These are phyloP conservation scores for Mucor sp. DNA, from an alignment of 371 early-diverging fungal species.

Conservation along the genomic window DNA sequence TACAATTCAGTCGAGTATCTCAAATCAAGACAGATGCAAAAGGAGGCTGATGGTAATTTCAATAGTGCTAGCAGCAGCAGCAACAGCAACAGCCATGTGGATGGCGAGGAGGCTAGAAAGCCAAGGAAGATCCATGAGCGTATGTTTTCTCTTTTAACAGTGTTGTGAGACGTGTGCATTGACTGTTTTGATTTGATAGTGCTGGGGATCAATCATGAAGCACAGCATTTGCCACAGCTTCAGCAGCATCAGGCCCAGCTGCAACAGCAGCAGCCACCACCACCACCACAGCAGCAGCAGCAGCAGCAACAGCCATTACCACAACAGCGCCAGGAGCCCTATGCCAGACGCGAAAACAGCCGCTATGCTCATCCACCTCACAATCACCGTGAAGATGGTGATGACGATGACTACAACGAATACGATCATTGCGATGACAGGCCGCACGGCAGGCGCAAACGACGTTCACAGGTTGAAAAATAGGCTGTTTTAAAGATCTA, in stretches of 20 bases:
- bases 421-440: no score
- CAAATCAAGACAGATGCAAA: neutral
- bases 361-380: neutral
- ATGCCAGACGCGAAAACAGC: neutral
- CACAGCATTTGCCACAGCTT: neutral
- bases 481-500: conserved; percentile 3
- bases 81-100: neutral
- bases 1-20: conserved; percentile 5
- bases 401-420: no score
- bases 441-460: neutral
- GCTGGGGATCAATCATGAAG: neutral
- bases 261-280: neutral
- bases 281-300: neutral
- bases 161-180: no score
- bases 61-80: neutral
- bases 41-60: neutral
- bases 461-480: neutral
- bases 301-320: no score
- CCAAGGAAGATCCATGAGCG: conserved; percentile 26
- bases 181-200: neutral
- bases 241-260: neutral
- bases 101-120: conserved; percentile 4
- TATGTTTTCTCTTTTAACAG: no score
- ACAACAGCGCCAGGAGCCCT: neutral
- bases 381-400: neutral